Percentiles rank a stretch among this genome's conserved stretches.
Evolutionary conservation across 2,329 filamentous ascomycete species (phyloP).

Genomic region (Colletotrichum sp.): DNA sequence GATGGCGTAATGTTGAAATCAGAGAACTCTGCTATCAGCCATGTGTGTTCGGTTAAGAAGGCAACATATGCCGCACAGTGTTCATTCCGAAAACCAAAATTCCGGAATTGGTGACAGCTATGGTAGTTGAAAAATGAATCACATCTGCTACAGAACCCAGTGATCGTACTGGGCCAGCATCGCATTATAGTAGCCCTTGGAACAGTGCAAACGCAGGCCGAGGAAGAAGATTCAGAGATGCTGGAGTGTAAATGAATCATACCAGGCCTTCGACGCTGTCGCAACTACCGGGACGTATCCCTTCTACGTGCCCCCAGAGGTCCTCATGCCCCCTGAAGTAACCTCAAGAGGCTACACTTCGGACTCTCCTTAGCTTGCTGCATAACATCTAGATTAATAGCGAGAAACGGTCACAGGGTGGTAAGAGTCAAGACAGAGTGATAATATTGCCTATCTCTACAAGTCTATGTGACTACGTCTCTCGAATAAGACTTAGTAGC

Average conservation of each 20-base stretch:
- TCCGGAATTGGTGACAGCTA: neutral
- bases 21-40: neutral
- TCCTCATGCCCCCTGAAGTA: neutral
- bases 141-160: neutral
- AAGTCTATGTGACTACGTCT: neutral
- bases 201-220: neutral
- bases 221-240: rapidly evolving
- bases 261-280: neutral
- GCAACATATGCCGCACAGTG: neutral
- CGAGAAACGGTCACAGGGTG: neutral
- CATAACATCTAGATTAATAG: rapidly evolving
- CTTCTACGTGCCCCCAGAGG: neutral
- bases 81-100: neutral
- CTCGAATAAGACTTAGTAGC: neutral
- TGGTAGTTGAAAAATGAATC: neutral
- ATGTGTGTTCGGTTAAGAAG: neutral
- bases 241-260: neutral
- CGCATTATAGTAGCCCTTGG: neutral
- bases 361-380: neutral
- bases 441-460: neutral
- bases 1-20: neutral
- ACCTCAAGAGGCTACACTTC: neutral
- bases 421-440: too few species aligned
- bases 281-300: neutral
- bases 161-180: neutral